Percentiles rank a stretch among this genome's conserved stretches.
phyloP scores from a whole-genome alignment of 1,284 basidiomycete genomes.

The Wallemia ichthyophaga region DNA sequence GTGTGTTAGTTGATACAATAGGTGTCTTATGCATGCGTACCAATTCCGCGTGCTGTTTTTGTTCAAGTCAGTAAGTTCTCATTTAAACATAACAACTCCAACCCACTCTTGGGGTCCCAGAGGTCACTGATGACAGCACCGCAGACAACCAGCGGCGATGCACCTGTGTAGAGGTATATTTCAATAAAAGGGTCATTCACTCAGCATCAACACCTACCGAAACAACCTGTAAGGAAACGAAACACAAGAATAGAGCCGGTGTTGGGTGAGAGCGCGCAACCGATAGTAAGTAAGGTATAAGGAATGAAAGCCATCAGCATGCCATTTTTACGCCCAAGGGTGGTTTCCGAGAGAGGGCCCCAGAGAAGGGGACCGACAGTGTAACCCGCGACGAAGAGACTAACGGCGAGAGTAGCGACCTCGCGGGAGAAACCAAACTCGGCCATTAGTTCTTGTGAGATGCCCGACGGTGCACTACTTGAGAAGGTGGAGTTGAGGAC shows the following conservation, averaged over 20 bases:
- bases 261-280: conserved; percentile 30
- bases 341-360: conserved; percentile 20
- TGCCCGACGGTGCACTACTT: conserved; percentile 25
- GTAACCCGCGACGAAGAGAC: conserved; percentile 25
- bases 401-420: conserved; percentile 21
- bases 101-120: conserved; percentile 10
- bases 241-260: conserved; percentile 30
- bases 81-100: conserved; percentile 25
- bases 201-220: too few relatives aligned
- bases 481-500: conserved; percentile 23
- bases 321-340: conserved; percentile 29
- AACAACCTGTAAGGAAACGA: conserved; percentile 34
- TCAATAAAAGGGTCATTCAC: too few relatives aligned
- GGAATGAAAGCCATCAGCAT: conserved; percentile 1
- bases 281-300: conserved; percentile 25
- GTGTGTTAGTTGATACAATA: too few relatives aligned
- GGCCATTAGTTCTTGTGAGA: conserved; percentile 20
- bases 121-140: conserved; percentile 27
- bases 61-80: too few relatives aligned
- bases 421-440: conserved; percentile 28
- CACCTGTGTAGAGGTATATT: too few relatives aligned
- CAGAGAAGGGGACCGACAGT: conserved; percentile 28
- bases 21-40: too few relatives aligned
- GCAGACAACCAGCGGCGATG: conserved; percentile 19
- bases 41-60: conserved; percentile 31